phyloP scores from a whole-genome alignment of 2,329 filamentous ascomycete genomes.

The Ophiosphaerella korrae region DNA sequence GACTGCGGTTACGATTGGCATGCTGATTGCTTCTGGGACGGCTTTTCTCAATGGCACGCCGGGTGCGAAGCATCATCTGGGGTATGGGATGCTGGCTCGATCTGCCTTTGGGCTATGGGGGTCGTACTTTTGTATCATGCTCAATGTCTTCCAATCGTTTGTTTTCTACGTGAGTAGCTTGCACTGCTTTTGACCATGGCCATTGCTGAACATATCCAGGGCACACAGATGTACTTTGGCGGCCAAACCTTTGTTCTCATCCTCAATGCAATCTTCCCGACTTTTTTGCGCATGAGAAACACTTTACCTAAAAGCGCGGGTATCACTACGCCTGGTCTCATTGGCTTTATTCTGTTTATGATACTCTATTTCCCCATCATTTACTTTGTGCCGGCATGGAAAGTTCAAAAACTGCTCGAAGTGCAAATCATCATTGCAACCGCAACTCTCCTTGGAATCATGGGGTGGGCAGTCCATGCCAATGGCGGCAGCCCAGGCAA shows the following conservation, averaged over 20 bases:
- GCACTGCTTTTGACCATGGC: neutral
- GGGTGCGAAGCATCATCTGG: constrained; percentile 18
- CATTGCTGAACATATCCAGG: neutral
- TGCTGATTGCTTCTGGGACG: constrained; percentile 17
- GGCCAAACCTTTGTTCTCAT: constrained; percentile 21
- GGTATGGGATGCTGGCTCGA: constrained; percentile 23
- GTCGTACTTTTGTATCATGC: constrained; percentile 24
- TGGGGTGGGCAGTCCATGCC: constrained; percentile 13
- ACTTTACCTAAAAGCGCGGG: constrained; percentile 18
- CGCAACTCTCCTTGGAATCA: constrained; percentile 12
- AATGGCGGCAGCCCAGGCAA: constrained; percentile 16
- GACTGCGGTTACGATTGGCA: constrained; percentile 11
- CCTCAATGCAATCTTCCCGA: constrained; percentile 20
- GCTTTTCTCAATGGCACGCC: constrained; percentile 19
- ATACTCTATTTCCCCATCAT: constrained; percentile 21
- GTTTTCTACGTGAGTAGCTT: constrained; percentile 17
- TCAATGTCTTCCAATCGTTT: constrained; percentile 22
- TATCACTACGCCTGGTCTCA: constrained; percentile 15
- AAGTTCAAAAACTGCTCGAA: constrained; percentile 18
- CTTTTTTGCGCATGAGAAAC: constrained; percentile 24
- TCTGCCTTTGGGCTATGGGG: constrained; percentile 25
- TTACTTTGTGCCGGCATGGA: constrained; percentile 16
- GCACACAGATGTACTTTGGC: constrained; percentile 27
- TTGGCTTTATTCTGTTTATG: constrained; percentile 20
- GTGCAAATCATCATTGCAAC: constrained; percentile 11